Evolutionary conservation across 345 rosid species (phyloP), one percentile per base, ranked within the genome.

Genomic region (Gossypium ekmanianum): DNA sequence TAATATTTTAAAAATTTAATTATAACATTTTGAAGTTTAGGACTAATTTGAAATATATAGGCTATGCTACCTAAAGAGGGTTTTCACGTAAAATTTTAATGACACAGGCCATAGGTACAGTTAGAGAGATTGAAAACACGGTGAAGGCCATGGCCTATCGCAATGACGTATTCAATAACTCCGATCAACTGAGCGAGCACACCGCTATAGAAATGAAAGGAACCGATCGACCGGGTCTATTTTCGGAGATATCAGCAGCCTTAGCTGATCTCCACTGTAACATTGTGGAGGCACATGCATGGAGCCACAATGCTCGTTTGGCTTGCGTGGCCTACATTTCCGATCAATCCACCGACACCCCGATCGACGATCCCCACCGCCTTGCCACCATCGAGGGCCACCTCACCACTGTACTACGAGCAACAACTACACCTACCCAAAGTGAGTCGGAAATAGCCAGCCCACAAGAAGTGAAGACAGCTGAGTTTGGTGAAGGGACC

Each of bases 181-280:
- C 74, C 20, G 81, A 83, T 9, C 74, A 12, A 73, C 54, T 50
- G 10, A 73, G 55, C 57, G 89, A 88, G 71, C 92, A 87, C 78
- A 90, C 93, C 0, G 87, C 88, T 2, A 87, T 92, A 11, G 97
- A 92, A 77, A 78, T 92, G 82, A 84, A 84, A 0, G 97, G 93
- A 1, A 79, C 84, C 0, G 97, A 92, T 59, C 61, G 95, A 13
- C 95, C 95, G 0, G 95, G 97, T 1, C 90, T 92, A 45, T 85
- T 92, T 84, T 90, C 97, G 2, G 97, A 92, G 81, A 88, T 92
- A 61, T 89, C 87, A 0, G 95, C 97, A 0, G 88, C 87, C 11
- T 79, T 92, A 2, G 86, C 87, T 0, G 87, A 89, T 55, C 86
- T 92, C 7, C 85, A 79, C 4, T 90, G 95, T 81, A 89, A 88